phyloP scores from a whole-genome alignment of 257 asterid species.

The Solanum pimpinellifolium region DNA sequence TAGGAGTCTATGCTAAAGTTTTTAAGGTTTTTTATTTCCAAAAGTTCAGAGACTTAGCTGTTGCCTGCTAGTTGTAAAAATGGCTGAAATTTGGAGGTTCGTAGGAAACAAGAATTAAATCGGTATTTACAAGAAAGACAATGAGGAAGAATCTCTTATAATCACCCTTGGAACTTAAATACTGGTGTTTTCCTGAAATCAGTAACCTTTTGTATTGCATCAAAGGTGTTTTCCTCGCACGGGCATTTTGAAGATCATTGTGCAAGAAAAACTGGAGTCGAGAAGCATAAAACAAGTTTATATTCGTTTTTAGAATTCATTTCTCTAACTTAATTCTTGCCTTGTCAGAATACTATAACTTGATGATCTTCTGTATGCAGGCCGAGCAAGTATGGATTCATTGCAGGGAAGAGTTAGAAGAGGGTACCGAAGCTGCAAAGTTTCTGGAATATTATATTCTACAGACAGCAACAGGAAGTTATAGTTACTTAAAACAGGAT shows the following conservation, averaged over 20 bases:
- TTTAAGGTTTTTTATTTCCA: background rate
- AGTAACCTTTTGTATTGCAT: background rate
- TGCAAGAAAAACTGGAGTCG: background rate
- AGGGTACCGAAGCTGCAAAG: slow-evolving; percentile 10
- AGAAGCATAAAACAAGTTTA: background rate
- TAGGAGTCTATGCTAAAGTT: background rate
- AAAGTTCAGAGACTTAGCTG: background rate
- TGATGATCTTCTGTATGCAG: slow-evolving; percentile 19
- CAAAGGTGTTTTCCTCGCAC: background rate
- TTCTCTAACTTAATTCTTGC: background rate
- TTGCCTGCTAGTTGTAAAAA: background rate
- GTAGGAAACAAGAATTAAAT: background rate
- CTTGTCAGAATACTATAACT: background rate
- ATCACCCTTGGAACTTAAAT: background rate
- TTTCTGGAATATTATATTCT: slow-evolving; percentile 11
- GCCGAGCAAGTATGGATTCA: slow-evolving; percentile 28
- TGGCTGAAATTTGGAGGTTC: background rate
- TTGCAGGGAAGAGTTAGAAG: slow-evolving; percentile 32
- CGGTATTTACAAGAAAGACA: background rate
- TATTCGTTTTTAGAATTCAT: background rate
- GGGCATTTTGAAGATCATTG: background rate
- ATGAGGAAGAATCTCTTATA: background rate
- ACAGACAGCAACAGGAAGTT: background rate
- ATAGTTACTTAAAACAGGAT: slow-evolving; percentile 6
- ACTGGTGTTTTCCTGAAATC: background rate